These are phyloP conservation scores for Neofusicoccum parvum DNA, from an alignment of 2,329 filamentous ascomycete genomes.

Conservation along the genomic window DNA sequence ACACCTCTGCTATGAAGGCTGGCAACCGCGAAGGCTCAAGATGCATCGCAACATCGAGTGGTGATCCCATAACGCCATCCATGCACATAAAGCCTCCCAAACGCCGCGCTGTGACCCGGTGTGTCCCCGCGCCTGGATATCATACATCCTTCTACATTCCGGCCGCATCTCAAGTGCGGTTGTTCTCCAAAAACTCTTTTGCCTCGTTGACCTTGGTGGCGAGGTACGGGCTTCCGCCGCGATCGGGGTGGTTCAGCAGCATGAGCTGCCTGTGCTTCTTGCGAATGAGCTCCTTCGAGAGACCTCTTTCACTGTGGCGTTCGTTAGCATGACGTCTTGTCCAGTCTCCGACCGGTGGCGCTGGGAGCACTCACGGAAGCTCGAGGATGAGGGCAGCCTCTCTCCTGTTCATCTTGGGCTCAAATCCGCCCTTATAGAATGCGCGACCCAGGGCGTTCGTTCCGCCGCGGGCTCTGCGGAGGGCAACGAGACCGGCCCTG, in stretches of 20 bases:
- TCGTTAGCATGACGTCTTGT: background rate
- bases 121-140: conserved; percentile 11
- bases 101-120: conserved; percentile 25
- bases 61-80: conserved; percentile 23
- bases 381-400: conserved; percentile 91
- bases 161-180: background rate
- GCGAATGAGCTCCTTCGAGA: conserved; percentile 91
- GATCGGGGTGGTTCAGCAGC: conserved; percentile 97
- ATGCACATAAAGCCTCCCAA: conserved; percentile 20
- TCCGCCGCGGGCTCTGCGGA: conserved; percentile 73
- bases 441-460: conserved; percentile 78
- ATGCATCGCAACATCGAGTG: conserved; percentile 20
- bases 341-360: background rate
- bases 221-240: conserved; percentile 92
- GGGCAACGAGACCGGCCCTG: conserved; percentile 86
- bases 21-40: background rate
- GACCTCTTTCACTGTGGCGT: conserved; percentile 70
- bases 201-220: conserved; percentile 99
- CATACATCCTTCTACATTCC: background rate
- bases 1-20: background rate
- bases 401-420: conserved; percentile 87
- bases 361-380: conserved; percentile 66
- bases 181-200: conserved; percentile 91
- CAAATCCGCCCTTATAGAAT: conserved; percentile 99
- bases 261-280: conserved; percentile 95